A percentile compares a stretch with the other conserved stretches of the same genome.
Evolutionary conservation across 2,329 filamentous ascomycete genomes (phyloP).

Genomic region (Talaromyces piceae): DNA sequence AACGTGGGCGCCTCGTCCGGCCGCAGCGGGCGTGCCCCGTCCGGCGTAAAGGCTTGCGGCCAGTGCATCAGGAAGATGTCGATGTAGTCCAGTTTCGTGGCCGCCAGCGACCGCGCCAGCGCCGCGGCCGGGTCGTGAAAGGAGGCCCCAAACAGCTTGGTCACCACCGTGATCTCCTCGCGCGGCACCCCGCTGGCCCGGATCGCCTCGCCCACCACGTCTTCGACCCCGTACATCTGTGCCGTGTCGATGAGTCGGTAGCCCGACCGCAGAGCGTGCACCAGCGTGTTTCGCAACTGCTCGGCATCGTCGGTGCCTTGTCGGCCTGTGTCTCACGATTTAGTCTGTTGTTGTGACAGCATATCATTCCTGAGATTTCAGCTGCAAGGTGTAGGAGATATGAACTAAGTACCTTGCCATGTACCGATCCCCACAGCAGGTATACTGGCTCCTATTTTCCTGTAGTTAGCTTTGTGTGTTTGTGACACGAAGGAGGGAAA

Average conservation of each 20-base stretch:
- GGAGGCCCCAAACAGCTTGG: constrained; percentile 36
- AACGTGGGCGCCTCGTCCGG: constrained; percentile 1
- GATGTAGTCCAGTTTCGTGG: constrained; percentile 17
- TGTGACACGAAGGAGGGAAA: no score
- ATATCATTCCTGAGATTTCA: no score
- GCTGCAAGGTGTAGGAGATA: no score
- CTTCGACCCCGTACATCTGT: constrained; percentile 31
- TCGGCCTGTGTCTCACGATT: not conserved
- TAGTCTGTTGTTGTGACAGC: no score
- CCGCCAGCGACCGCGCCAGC: constrained; percentile 11
- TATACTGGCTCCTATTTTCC: not conserved
- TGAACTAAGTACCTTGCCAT: not conserved
- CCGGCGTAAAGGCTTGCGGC: not conserved
- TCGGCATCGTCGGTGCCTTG: constrained; percentile 1
- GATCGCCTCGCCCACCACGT: constrained; percentile 40
- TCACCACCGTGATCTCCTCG: constrained; percentile 45
- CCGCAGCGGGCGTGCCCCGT: not conserved
- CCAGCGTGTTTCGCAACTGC: not conserved
- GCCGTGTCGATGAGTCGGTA: constrained; percentile 7
- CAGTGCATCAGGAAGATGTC: constrained; percentile 8
- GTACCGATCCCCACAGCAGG: constrained; percentile 1
- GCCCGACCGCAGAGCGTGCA: not conserved
- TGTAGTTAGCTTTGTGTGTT: not conserved
- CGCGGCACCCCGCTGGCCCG: constrained; percentile 39
- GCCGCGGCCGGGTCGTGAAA: constrained; percentile 17